Conservation (phyloP, 306 rosid species). For the Medicago truncatula region DNA sequence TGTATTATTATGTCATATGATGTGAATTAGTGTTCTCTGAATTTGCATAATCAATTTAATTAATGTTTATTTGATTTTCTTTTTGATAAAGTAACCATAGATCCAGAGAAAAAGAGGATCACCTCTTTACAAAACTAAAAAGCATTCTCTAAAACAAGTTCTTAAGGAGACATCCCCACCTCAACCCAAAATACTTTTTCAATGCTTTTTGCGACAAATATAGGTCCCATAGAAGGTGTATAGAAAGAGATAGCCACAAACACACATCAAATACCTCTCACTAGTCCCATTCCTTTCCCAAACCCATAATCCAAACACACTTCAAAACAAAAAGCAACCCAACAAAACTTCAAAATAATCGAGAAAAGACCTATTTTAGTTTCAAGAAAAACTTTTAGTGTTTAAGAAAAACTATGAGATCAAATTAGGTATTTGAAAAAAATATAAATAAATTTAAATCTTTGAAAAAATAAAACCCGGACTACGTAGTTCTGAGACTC, state of each 20-base stretch:
- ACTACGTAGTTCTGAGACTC: not conserved
- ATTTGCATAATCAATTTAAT: constrained; percentile 4
- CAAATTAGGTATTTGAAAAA: no score
- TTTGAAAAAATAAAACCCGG: no score
- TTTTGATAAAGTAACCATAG: constrained; percentile 26
- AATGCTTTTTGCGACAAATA: constrained; percentile 40
- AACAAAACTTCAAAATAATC: constrained; percentile 36
- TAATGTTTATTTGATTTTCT: not conserved
- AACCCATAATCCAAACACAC: constrained; percentile 49
- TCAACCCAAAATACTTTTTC: constrained; percentile 61
- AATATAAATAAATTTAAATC: no score
- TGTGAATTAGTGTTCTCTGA: not conserved
- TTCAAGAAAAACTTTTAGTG: not conserved
- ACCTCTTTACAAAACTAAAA: constrained; percentile 43
- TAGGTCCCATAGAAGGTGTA: constrained; percentile 53
- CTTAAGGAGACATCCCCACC: constrained; percentile 65
- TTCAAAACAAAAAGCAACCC: constrained; percentile 51
- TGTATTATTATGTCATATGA: not conserved
- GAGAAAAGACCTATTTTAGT: no score
- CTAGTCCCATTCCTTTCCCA: constrained; percentile 38
- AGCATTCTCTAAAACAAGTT: constrained; percentile 47
- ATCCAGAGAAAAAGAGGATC: constrained; percentile 41
- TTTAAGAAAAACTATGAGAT: no score
- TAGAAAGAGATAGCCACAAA: constrained; percentile 43
- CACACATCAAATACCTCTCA: constrained; percentile 47